phyloP scores from a whole-genome alignment of 176 grass and related monocot species.

The Eremochloa ophiuroides region DNA sequence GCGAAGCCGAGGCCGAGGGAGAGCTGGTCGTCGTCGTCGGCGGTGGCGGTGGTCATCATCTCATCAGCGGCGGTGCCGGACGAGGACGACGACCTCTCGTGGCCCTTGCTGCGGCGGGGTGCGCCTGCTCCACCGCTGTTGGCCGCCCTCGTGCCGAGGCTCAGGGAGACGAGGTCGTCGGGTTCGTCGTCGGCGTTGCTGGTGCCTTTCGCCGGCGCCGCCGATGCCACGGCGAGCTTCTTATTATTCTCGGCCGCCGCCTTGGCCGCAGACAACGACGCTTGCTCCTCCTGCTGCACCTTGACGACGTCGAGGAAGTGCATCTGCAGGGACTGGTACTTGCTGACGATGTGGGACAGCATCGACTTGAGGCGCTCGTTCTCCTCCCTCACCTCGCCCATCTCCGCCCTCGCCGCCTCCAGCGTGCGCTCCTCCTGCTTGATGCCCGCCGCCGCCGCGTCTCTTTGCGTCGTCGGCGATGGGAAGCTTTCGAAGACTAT shows the following conservation, averaged over 20 bases:
- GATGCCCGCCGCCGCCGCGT: not conserved
- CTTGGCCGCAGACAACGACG: not conserved
- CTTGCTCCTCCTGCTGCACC: slow-evolving; percentile 23
- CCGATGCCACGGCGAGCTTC: not conserved
- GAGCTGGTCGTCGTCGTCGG: slow-evolving; percentile 21
- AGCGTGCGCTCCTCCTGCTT: slow-evolving; percentile 42
- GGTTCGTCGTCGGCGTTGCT: not conserved
- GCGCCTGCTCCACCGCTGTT: not conserved
- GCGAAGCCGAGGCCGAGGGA: slow-evolving; percentile 39
- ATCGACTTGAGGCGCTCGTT: slow-evolving; percentile 59
- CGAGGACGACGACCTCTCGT: slow-evolving; percentile 32
- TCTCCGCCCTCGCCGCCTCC: slow-evolving; percentile 52
- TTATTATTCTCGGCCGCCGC: not conserved
- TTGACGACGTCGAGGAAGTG: slow-evolving; percentile 48
- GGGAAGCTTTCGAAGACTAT: slow-evolving; percentile 42
- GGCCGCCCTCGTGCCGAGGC: slow-evolving; percentile 44
- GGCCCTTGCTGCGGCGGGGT: slow-evolving; percentile 1
- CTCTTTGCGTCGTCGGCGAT: slow-evolving; percentile 2
- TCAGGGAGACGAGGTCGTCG: slow-evolving; percentile 54
- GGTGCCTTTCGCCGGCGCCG: not conserved
- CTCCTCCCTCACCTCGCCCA: slow-evolving; percentile 64
- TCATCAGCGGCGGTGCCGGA: slow-evolving; percentile 21
- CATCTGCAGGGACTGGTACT: slow-evolving; percentile 63
- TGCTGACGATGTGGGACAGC: slow-evolving; percentile 37
- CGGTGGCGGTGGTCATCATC: not conserved